Evolutionary conservation across 2,329 filamentous ascomycete genomes (phyloP), one percentile per base, ranked within the genome.

Genomic region (Blumeria graminis): DNA sequence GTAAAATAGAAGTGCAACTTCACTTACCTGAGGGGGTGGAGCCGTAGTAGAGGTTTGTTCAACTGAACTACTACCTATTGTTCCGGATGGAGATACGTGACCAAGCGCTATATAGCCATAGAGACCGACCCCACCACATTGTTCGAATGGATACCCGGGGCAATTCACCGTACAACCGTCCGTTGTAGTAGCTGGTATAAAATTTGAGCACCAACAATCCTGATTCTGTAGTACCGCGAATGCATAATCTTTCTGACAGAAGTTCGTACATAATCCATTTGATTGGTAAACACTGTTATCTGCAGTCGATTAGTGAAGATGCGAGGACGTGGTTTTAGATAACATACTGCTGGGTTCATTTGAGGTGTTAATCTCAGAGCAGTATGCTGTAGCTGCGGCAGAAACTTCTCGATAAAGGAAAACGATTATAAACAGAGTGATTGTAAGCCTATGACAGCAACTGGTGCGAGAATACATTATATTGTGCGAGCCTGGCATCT

Each of bases 151-250:
- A 64, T 75, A 90, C n/a, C 83, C 85, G 8, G 83, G 82, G 62
- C 85, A 90, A 14, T 68, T 55, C 0, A 66, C 66, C 60, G 73
- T 68, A 68, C 85, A 90, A 22, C 74, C 62, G 36, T 68, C 66
- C 22, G 55, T 71, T 32, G 35, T 66, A 35, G 69, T 60, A 54
- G 71, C 70, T 8, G 85, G 85, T 1, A 73, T 72, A 63, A 80
- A 80, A 65, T 87, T 75, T 39, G 82, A 81, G 66, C 85, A 90
- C 83, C 83, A 90, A 65, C 85, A 90, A 55, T 73, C 68, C 35
- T 77, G 71, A 14, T 69, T 73, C 62, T 86, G 76, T 1, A 88
- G 70, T 52, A 90, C 71, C 60, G 82, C 83, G 59, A 81, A 85
- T 41, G 84, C 82, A 60, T 73, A 84, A 14, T 71, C 61, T 18